Conservation (phyloP, 2,329 filamentous ascomycete species). For the Epichloe aotearoae region DNA sequence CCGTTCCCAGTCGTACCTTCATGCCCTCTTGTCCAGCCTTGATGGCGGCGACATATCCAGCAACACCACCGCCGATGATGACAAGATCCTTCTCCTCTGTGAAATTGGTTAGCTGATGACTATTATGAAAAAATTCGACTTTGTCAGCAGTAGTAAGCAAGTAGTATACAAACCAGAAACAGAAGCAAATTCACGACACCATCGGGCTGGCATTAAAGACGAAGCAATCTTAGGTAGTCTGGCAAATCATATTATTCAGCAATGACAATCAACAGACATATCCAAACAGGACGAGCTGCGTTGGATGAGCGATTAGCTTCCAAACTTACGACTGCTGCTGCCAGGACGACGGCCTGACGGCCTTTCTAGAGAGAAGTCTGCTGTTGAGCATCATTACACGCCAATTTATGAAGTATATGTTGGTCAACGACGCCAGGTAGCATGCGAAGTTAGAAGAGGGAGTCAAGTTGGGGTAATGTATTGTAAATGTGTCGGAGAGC, state of each 20-base stretch:
- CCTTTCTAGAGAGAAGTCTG: conserved; percentile 46
- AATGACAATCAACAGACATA: background rate
- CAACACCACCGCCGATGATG: conserved; percentile 95
- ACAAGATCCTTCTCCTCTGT: conserved; percentile 90
- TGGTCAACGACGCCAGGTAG: conserved; percentile 14
- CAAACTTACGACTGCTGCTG: conserved; percentile 37
- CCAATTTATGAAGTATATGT: conserved; percentile 10
- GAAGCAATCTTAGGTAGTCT: conserved; percentile 38
- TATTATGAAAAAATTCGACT: background rate
- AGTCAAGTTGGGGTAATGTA: background rate
- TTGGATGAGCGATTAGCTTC: background rate
- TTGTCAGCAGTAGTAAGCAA: background rate
- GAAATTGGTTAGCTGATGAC: conserved; percentile 14
- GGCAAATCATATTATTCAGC: conserved; percentile 1
- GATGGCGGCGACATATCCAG: conserved; percentile 97
- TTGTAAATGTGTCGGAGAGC: conserved; percentile 7
- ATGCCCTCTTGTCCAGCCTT: conserved; percentile 96
- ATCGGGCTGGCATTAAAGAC: conserved; percentile 29
- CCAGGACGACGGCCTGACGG: conserved; percentile 41
- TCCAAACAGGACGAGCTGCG: background rate
- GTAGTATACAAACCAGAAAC: conserved; percentile 34
- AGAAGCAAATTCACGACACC: conserved; percentile 46
- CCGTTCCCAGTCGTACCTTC: conserved; percentile 49
- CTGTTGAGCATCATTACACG: conserved; percentile 42
- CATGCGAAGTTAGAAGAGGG: conserved; percentile 5